Evolutionary conservation across 371 early-diverging fungal species (phyloP), one percentile per base, ranked within the genome.

Genomic region (Syncephalastrum contaminatum): DNA sequence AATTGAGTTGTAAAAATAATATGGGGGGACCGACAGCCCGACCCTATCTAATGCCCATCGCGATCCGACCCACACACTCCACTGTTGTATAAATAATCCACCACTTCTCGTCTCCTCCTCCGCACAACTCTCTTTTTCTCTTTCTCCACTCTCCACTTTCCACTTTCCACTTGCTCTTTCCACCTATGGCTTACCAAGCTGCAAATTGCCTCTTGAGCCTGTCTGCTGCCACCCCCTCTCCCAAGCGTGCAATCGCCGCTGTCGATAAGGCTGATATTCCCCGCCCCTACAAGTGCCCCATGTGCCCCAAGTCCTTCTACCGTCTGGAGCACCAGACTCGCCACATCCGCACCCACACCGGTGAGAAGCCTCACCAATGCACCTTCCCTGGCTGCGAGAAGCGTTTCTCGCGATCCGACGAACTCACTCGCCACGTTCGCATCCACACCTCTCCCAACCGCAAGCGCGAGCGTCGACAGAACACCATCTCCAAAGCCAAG

Each of bases 261-360:
- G 55, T 73, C 4, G 74, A 73, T 39, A 77, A 77, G 54, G 54
- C 77, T 7, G 62, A 70, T 43, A 58, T 65, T 20, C 83, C 83
- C 46, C 77, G 87, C 22, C 85, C 87, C 20, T 87, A 83, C 57
- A 75, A 82, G 58, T 87, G 87, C 64, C 78, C 62, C n/a, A 75
- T 83, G 54, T 87, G 87, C 57, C 71, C 72, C 52, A 85, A 83
- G 61, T 82, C 81, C 22, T 87, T 87, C 62, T 82, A 81, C 57
- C 75, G 87, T 27, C 68, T 87, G 20, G 87, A 87, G 63, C 87
- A 87, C 57, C 87, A 83, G 58, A 85, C 85, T 22, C 81, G 93
- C 47, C 92, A 92, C 61, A 85, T 88, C 56, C 80, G 90, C 55
- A 90, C 88, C 41, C 93, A 92, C 60, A 92, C 91, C 5, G 91